These are phyloP conservation scores for Cutaneotrichosporon sp. DNA, from an alignment of 1,284 basidiomycete genomes.

Conservation along the genomic window DNA sequence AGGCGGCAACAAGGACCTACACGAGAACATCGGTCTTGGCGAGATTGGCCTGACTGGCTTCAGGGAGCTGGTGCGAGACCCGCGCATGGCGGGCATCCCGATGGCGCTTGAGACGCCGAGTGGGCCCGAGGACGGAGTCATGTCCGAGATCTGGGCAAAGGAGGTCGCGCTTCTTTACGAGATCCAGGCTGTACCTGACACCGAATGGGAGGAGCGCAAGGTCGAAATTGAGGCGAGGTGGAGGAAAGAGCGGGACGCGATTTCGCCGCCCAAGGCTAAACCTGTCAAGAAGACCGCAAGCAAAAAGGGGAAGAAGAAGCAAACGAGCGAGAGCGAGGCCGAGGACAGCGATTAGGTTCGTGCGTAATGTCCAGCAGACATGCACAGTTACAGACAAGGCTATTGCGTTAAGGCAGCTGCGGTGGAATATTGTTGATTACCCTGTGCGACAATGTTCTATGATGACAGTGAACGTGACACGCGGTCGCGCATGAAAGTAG, in stretches of 20 bases:
- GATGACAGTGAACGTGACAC: neutral
- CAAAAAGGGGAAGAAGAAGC: slow-evolving; percentile 30
- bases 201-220: slow-evolving; percentile 40
- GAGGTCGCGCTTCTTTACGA: slow-evolving; percentile 62
- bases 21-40: slow-evolving; percentile 82
- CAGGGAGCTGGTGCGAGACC: slow-evolving; percentile 67
- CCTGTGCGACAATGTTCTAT: neutral
- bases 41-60: slow-evolving; percentile 67
- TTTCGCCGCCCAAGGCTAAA: slow-evolving; percentile 46
- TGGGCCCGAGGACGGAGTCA: slow-evolving; percentile 38
- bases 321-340: slow-evolving; percentile 25
- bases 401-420: no score
- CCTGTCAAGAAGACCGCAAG: slow-evolving; percentile 29
- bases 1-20: slow-evolving; percentile 69
- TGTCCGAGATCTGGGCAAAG: slow-evolving; percentile 65
- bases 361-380: neutral
- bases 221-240: slow-evolving; percentile 39
- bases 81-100: slow-evolving; percentile 67
- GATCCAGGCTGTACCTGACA: slow-evolving; percentile 46
- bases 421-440: neutral
- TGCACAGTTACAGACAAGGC: neutral
- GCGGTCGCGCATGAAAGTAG: neutral
- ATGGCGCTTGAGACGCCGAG: slow-evolving; percentile 76
- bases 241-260: slow-evolving; percentile 40
- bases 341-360: slow-evolving; percentile 3